Conservation (phyloP, 1,284 basidiomycete species). For the Apiotrichum domesticum region DNA sequence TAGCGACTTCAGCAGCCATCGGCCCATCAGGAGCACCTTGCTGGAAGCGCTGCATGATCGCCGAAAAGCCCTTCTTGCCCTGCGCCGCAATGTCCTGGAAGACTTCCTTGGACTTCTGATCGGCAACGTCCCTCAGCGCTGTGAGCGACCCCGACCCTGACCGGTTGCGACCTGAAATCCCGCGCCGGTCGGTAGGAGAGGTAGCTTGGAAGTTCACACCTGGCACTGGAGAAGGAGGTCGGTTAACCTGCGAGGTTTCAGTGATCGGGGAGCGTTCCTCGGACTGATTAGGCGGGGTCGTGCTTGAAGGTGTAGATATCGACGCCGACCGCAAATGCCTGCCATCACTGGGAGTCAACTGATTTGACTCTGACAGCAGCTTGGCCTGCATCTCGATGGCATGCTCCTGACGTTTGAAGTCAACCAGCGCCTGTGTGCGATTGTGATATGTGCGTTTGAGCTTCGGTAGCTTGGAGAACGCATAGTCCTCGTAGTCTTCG, state of each 20-base stretch:
- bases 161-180: conserved; percentile 17
- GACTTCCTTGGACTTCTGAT: conserved; percentile 41
- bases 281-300: neutral
- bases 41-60: conserved; percentile 42
- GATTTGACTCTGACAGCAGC: conserved; percentile 34
- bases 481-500: conserved; percentile 67
- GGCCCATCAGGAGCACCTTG: conserved; percentile 8
- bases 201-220: neutral
- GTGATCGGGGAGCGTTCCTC: neutral
- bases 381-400: conserved; percentile 44
- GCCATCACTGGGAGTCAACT: no score
- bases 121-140: conserved; percentile 2
- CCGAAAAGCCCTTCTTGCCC: conserved; percentile 44
- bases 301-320: neutral
- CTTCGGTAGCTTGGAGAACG: conserved; percentile 65
- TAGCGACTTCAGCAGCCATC: neutral
- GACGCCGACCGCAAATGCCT: neutral
- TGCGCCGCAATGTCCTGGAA: conserved; percentile 43
- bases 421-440: conserved; percentile 74
- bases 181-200: neutral
- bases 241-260: neutral
- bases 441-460: conserved; percentile 68
- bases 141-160: conserved; percentile 21
- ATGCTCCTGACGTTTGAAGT: conserved; percentile 42
- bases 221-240: neutral